Conservation (phyloP, 768 basidiomycete genomes). For the Hysterangium stoloniferum region DNA sequence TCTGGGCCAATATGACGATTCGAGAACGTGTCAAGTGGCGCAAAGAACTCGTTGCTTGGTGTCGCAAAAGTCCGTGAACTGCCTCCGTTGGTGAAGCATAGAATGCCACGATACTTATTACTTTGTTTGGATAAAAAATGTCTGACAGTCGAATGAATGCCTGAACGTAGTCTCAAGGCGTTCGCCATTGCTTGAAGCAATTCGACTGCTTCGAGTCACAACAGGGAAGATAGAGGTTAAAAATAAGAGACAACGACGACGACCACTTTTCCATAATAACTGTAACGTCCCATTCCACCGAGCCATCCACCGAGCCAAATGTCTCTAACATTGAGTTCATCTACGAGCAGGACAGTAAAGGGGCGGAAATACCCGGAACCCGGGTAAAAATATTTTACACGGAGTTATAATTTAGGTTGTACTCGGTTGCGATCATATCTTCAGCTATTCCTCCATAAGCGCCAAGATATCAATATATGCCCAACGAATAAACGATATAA, state of each 20-base stretch:
- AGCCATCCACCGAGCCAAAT: constrained; percentile 27
- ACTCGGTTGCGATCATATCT: constrained; percentile 9
- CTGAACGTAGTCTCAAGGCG: not conserved
- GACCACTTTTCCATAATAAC: not conserved
- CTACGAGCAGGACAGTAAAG: not conserved
- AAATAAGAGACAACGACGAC: not conserved
- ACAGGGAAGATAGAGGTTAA: not conserved
- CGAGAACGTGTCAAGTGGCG: constrained; percentile 82
- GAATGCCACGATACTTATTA: not conserved
- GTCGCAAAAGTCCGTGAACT: no score
- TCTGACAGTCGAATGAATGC: not conserved
- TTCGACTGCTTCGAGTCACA: not conserved
- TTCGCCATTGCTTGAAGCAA: not conserved
- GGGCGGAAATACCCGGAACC: not conserved
- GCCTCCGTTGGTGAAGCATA: not conserved
- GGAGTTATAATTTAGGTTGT: not conserved
- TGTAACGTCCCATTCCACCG: constrained; percentile 47
- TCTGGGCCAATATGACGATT: constrained; percentile 93
- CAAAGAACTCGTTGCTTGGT: constrained; percentile 47
- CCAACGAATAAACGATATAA: constrained; percentile 41
- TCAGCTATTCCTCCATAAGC: constrained; percentile 35
- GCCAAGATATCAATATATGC: constrained; percentile 49
- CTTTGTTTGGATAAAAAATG: not conserved
- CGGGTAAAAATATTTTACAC: not conserved
- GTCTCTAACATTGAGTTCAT: not conserved